phyloP scores from a whole-genome alignment of 805 yeast species.

The Suhomyces kilbournensis region DNA sequence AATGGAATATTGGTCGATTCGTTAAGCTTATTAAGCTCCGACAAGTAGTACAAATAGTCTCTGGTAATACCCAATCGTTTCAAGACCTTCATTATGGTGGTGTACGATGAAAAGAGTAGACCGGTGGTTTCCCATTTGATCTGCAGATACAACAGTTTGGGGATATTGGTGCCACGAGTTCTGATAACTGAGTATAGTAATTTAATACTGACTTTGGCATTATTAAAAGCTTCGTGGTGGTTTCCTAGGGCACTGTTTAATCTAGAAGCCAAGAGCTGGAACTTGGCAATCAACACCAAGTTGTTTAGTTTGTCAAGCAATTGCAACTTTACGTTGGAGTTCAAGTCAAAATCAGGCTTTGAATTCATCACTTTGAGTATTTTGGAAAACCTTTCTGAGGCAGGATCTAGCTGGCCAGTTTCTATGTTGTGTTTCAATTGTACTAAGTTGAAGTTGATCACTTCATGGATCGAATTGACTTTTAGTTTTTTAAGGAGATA shows the following conservation, averaged over 20 bases:
- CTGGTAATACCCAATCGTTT: conserved; percentile 53
- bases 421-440: conserved; percentile 29
- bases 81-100: conserved; percentile 35
- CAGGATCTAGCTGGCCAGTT: conserved; percentile 15
- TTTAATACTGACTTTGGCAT: conserved; percentile 49
- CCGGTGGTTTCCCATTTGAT: conserved; percentile 37
- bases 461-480: conserved; percentile 10
- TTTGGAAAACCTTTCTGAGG: conserved; percentile 21
- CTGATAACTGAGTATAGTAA: conserved; percentile 52
- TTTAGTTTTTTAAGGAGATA: conserved; percentile 9
- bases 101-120: conserved; percentile 37
- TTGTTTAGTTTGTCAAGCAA: conserved; percentile 22
- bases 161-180: conserved; percentile 24
- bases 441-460: conserved; percentile 24
- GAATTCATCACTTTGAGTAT: conserved; percentile 21
- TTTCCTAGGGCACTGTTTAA: conserved; percentile 17
- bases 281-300: conserved; percentile 29
- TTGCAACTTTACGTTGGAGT: conserved; percentile 8
- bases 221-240: conserved; percentile 30
- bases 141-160: conserved; percentile 18
- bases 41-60: conserved; percentile 54
- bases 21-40: conserved; percentile 46
- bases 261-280: conserved; percentile 31
- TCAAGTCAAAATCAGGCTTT: conserved; percentile 28
- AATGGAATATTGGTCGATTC: conserved; percentile 24